Evolutionary conservation across 768 basidiomycete species (phyloP).

Genomic region (Phylloporus arenicola): DNA sequence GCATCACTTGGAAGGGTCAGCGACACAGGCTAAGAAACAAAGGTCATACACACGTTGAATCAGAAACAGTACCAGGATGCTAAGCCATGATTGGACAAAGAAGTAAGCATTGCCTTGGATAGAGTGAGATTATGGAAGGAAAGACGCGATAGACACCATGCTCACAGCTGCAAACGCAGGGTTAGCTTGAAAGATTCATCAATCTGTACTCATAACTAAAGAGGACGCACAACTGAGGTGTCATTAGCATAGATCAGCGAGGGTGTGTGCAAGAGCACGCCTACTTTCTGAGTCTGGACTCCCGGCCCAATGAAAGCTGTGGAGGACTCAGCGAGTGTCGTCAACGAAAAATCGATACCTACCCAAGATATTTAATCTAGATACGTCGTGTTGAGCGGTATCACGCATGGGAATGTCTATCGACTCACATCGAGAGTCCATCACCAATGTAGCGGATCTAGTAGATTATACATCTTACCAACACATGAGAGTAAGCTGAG

Average conservation of each 20-base stretch:
- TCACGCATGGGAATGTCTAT: not conserved
- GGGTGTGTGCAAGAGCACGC: not conserved
- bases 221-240: slow-evolving; percentile 12
- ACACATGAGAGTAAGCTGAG: not conserved
- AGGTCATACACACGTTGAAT: slow-evolving; percentile 5
- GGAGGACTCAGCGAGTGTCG: not conserved
- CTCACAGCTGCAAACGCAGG: slow-evolving; percentile 11
- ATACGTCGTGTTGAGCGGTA: not conserved
- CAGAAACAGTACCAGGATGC: not conserved
- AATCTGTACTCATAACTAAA: not conserved
- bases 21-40: not conserved
- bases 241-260: not conserved
- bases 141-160: not conserved
- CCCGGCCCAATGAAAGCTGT: slow-evolving; percentile 12
- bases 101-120: slow-evolving; percentile 10
- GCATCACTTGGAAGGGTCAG: slow-evolving; percentile 7
- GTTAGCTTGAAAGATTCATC: not conserved
- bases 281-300: slow-evolving; percentile 5
- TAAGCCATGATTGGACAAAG: slow-evolving; percentile 2
- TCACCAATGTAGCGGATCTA: slow-evolving; percentile 26
- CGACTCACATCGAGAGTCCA: slow-evolving; percentile 14
- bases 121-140: not conserved
- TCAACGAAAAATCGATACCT: not conserved
- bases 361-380: slow-evolving; percentile 15
- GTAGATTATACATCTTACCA: not conserved